Conservation (phyloP, 257 asterid genomes). For the Penstemon barbatus region DNA sequence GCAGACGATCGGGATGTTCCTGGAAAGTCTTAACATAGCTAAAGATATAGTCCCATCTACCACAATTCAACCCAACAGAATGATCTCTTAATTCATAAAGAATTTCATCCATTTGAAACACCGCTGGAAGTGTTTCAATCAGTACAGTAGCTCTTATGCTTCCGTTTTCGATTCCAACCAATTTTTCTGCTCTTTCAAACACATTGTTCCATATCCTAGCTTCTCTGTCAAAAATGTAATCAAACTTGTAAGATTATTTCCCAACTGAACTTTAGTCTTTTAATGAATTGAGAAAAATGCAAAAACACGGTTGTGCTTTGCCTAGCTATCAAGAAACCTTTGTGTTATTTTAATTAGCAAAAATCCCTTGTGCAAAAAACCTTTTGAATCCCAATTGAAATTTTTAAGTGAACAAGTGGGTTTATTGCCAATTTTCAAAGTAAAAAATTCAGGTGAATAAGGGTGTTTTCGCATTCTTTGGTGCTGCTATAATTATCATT, state of each 20-base stretch:
- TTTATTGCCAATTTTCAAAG: no score
- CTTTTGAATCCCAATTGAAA: no score
- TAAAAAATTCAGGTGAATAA: no score
- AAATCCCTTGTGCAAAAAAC: no score
- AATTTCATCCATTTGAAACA: slow-evolving; percentile 92
- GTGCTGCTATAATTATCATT: no score
- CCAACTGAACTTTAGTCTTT: background rate
- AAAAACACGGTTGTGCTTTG: no score
- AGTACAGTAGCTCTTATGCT: slow-evolving; percentile 95
- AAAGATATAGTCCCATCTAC: slow-evolving; percentile 96
- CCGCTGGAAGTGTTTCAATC: slow-evolving; percentile 95
- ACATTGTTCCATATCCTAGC: slow-evolving; percentile 89
- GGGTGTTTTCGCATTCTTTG: no score
- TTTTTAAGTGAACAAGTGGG: no score
- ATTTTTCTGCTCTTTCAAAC: slow-evolving; percentile 69
- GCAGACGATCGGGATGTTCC: slow-evolving; percentile 75
- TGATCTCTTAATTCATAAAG: slow-evolving; percentile 81
- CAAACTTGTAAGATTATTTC: background rate
- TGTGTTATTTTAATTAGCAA: no score
- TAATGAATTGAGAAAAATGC: no score
- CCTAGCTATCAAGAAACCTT: no score
- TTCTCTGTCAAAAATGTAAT: slow-evolving; percentile 52
- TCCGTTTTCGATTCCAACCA: slow-evolving; percentile 73
- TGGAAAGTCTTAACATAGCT: slow-evolving; percentile 95
- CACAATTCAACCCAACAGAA: slow-evolving; percentile 85